Conservation (phyloP, 1,284 basidiomycete species). For the Lentinula novae-zelandiae region DNA sequence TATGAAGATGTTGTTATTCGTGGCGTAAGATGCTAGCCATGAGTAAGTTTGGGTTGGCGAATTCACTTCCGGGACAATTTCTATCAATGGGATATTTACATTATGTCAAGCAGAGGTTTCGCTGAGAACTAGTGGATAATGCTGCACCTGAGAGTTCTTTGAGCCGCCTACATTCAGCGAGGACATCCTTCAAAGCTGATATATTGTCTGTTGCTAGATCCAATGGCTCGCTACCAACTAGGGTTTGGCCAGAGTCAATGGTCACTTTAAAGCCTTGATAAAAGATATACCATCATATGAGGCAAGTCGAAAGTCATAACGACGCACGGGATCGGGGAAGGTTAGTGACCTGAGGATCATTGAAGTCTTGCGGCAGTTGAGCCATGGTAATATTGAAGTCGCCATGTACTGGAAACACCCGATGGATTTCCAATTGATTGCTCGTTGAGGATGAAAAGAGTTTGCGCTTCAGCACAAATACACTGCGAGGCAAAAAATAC, state of each 20-base stretch:
- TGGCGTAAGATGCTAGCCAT: constrained; percentile 37
- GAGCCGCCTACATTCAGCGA: constrained; percentile 48
- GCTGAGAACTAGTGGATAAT: constrained; percentile 8
- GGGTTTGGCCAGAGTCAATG: constrained; percentile 36
- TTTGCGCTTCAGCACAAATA: constrained; percentile 42
- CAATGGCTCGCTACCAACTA: constrained; percentile 28
- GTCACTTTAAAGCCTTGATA: constrained; percentile 41
- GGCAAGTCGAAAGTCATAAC: background rate
- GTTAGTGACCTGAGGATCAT: constrained; percentile 24
- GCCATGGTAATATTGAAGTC: constrained; percentile 52
- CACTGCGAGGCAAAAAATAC: constrained; percentile 24
- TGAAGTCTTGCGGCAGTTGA: constrained; percentile 33
- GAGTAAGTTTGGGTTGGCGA: constrained; percentile 22
- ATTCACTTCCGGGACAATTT: constrained; percentile 4
- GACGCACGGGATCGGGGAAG: constrained; percentile 28
- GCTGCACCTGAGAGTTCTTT: constrained; percentile 35
- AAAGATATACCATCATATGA: background rate
- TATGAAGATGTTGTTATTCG: constrained; percentile 18
- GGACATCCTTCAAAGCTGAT: constrained; percentile 37
- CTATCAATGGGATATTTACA: background rate
- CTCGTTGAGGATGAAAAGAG: constrained; percentile 19
- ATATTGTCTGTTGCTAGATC: constrained; percentile 45
- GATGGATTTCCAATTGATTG: constrained; percentile 38
- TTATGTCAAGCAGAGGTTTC: background rate
- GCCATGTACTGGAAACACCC: constrained; percentile 45